Percentiles rank a stretch among this genome's conserved stretches.
These are phyloP conservation scores for Candida corydali DNA, from an alignment of 805 yeast species.

Conservation along the genomic window DNA sequence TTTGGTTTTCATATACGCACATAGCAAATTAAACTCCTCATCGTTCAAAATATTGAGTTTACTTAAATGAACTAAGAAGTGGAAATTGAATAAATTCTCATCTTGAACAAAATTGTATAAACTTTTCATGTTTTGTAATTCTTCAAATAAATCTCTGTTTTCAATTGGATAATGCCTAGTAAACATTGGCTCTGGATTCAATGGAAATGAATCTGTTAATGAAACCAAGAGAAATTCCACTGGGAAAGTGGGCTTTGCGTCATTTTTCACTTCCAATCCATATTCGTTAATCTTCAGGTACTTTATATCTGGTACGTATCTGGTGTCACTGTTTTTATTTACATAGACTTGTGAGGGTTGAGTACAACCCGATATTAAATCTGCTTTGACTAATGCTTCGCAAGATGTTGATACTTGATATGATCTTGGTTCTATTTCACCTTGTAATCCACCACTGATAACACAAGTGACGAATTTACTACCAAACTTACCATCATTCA, in stretches of 20 bases:
- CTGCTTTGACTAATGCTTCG: conserved; percentile 84
- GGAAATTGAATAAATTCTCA: conserved; percentile 64
- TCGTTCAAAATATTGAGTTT: conserved; percentile 54
- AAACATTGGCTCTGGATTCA: conserved; percentile 52
- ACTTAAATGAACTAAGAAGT: conserved; percentile 57
- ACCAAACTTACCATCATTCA: conserved; percentile 62
- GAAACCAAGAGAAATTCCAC: conserved; percentile 87
- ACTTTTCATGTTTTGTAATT: conserved; percentile 56
- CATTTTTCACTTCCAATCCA: conserved; percentile 77
- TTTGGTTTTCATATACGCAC: conserved; percentile 42
- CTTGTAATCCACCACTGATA: conserved; percentile 79
- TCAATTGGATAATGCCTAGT: conserved; percentile 59
- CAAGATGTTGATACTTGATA: conserved; percentile 88
- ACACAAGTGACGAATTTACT: conserved; percentile 94
- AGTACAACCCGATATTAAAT: conserved; percentile 79
- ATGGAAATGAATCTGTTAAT: conserved; percentile 89
- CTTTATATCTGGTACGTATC: conserved; percentile 94
- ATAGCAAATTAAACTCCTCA: conserved; percentile 49
- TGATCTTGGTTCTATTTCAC: conserved; percentile 86
- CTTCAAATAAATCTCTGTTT: conserved; percentile 65
- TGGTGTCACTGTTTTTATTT: conserved; percentile 61
- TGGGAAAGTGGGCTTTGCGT: conserved; percentile 90
- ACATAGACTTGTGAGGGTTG: conserved; percentile 86
- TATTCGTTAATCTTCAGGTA: conserved; percentile 85
- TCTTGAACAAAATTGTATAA: conserved; percentile 46